Evolutionary conservation across 495 filamentous ascomycete genomes (phyloP).

Genomic region (Sordaria brevicollis): DNA sequence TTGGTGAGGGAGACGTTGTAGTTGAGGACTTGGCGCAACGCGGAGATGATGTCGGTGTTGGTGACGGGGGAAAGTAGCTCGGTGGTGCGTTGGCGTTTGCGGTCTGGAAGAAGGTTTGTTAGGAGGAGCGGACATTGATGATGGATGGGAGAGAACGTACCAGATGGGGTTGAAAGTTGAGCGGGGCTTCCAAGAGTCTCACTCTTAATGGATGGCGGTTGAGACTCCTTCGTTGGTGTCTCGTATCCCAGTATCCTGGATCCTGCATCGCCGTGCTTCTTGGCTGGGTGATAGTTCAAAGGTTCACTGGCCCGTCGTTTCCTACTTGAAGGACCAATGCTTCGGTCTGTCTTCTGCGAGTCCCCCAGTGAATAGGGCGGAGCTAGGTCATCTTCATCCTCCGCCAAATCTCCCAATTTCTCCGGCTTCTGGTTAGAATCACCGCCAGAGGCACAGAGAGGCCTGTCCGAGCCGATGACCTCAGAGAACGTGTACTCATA

Average conservation of each 20-base stretch:
- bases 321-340: not conserved
- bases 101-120: not conserved
- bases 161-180: not conserved
- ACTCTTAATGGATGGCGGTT: not conserved
- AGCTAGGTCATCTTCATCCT: not conserved
- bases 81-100: slow-evolving; percentile 2
- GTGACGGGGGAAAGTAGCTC: not conserved
- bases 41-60: not conserved
- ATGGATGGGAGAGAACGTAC: not conserved
- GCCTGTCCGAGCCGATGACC: not conserved
- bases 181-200: not conserved
- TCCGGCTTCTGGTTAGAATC: not conserved
- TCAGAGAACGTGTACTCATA: not conserved
- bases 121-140: not conserved
- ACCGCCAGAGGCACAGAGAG: not conserved
- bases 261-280: not conserved
- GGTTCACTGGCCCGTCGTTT: not conserved
- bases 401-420: not conserved
- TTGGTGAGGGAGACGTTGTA: not conserved
- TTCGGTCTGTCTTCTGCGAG: not conserved
- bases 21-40: not conserved
- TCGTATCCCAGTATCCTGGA: not conserved
- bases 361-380: not conserved
- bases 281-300: not conserved
- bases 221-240: not conserved